Evolutionary conservation across 306 rosid species (phyloP), one percentile per base, ranked within the genome.

Genomic region (Dalbergia cultrata): DNA sequence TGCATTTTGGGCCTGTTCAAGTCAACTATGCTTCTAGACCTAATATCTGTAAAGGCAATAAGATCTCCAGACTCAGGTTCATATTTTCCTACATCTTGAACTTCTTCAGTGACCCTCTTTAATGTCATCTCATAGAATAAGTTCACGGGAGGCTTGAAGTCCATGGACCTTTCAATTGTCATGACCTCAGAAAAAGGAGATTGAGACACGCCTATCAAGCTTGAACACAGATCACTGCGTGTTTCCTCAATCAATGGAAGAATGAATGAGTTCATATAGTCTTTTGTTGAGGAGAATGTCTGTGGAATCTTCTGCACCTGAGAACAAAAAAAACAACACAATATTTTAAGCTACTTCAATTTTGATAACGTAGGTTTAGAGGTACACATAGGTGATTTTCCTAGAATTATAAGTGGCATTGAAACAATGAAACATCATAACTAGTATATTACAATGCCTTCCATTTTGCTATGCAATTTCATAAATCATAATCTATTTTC

Each of bases 221-320:
- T 70, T 34, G 89, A 81, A 22, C 43, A 62, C 43, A 91, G 52
- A 11, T 88, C 93, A 63, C 85, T 80, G 5, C 59, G 97, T 11
- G 86, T 89, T 81, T 92, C 97, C 76, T 88, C 90, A 26, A 87
- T 63, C 53, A 92, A 72, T 70, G 91, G 56, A 57, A 75, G 76
- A 65, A 81, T 53, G 70, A 90, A 92, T 5, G 90, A 87, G 13
- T 52, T 56, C 87, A 66, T 8, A 81, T 88, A 92, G 11, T 79
- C 35, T 6, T 13, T 7, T 19, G 21, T 17, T 11, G 88, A 86
- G 18, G 10, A 34, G 80, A 90, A 90, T 72, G 80, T 83, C 5
- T 8, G 3, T 12, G 92, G 94, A 39, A 92, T 92, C 62, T 33
- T 72, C 43, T 9, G 49, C 66, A 90, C 88, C 93, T 92, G 81